phyloP scores from a whole-genome alignment of 2,329 filamentous ascomycete genomes.

The Chaetothyriales sp. region DNA sequence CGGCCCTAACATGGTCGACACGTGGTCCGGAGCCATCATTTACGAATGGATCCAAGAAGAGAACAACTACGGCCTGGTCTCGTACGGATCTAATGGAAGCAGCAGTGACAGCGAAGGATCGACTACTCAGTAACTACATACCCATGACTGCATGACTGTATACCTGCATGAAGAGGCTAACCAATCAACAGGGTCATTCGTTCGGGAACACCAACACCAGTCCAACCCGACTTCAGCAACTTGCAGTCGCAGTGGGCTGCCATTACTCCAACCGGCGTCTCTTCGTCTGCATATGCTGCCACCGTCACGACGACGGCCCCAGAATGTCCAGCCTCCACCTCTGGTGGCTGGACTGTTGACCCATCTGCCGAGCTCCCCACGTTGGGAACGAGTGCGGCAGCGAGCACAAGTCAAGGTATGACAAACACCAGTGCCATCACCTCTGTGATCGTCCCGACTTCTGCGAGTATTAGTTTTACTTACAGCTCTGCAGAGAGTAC shows the following conservation, averaged over 20 bases:
- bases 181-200: slow-evolving; percentile 41
- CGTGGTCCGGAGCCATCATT: slow-evolving; percentile 62
- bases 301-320: slow-evolving; percentile 47
- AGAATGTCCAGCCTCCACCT: slow-evolving; percentile 54
- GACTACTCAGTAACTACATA: slow-evolving; percentile 39
- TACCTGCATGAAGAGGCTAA: slow-evolving; percentile 3
- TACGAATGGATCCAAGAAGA: slow-evolving; percentile 83
- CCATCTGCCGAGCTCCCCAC: slow-evolving; percentile 55
- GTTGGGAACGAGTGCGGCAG: slow-evolving; percentile 43
- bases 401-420: slow-evolving; percentile 17
- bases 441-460: slow-evolving; percentile 1
- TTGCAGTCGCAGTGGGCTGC: slow-evolving; percentile 63
- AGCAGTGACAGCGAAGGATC: slow-evolving; percentile 34
- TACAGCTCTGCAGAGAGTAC: slow-evolving; percentile 11
- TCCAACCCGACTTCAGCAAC: slow-evolving; percentile 63
- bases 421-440: background rate
- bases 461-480: slow-evolving; percentile 12
- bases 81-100: slow-evolving; percentile 50
- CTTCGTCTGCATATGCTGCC: slow-evolving; percentile 49
- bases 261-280: slow-evolving; percentile 53
- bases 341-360: slow-evolving; percentile 56
- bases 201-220: slow-evolving; percentile 56
- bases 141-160: background rate
- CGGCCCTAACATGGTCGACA: slow-evolving; percentile 52
- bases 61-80: slow-evolving; percentile 69